Percentiles rank a stretch among this genome's conserved stretches.
These are phyloP conservation scores for Penicillium parvum DNA, from an alignment of 495 filamentous ascomycete species.

Conservation along the genomic window DNA sequence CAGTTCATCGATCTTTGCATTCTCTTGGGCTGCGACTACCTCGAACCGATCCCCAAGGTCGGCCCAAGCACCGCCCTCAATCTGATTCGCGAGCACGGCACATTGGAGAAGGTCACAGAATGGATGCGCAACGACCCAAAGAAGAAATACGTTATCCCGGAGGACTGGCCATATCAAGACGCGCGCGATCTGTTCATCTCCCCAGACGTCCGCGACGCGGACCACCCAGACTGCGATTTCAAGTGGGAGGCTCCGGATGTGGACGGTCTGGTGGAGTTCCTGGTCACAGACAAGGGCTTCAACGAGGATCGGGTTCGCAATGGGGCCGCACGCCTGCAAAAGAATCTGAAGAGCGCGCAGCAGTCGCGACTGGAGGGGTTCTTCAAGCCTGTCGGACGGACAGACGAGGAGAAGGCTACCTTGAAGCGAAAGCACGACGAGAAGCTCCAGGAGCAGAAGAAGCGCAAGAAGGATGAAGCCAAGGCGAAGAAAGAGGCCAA, in stretches of 20 bases:
- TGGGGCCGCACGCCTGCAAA: slow-evolving; percentile 70
- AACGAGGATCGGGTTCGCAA: slow-evolving; percentile 85
- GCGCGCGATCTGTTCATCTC: slow-evolving; percentile 86
- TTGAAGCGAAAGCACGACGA: slow-evolving; percentile 92
- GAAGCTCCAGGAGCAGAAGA: slow-evolving; percentile 84
- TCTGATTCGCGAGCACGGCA: slow-evolving; percentile 84
- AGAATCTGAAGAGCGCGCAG: slow-evolving; percentile 83
- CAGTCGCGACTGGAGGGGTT: slow-evolving; percentile 94
- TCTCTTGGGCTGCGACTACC: slow-evolving; percentile 94
- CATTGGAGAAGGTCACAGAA: slow-evolving; percentile 80
- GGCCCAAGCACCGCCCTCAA: slow-evolving; percentile 88
- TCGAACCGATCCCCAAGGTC: slow-evolving; percentile 91
- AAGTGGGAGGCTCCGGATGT: slow-evolving; percentile 94
- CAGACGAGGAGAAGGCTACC: slow-evolving; percentile 71
- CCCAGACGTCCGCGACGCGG: slow-evolving; percentile 82
- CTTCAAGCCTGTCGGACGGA: slow-evolving; percentile 91
- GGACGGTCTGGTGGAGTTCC: slow-evolving; percentile 80
- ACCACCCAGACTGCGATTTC: slow-evolving; percentile 86
- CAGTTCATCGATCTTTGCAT: slow-evolving; percentile 98
- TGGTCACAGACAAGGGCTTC: slow-evolving; percentile 94
- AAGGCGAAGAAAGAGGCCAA: slow-evolving; percentile 86
- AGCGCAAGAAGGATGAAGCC: slow-evolving; percentile 85
- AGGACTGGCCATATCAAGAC: slow-evolving; percentile 90
- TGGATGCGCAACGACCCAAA: slow-evolving; percentile 69
- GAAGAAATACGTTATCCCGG: slow-evolving; percentile 75